phyloP scores from a whole-genome alignment of 306 rosid species.

The Trifolium dubium region DNA sequence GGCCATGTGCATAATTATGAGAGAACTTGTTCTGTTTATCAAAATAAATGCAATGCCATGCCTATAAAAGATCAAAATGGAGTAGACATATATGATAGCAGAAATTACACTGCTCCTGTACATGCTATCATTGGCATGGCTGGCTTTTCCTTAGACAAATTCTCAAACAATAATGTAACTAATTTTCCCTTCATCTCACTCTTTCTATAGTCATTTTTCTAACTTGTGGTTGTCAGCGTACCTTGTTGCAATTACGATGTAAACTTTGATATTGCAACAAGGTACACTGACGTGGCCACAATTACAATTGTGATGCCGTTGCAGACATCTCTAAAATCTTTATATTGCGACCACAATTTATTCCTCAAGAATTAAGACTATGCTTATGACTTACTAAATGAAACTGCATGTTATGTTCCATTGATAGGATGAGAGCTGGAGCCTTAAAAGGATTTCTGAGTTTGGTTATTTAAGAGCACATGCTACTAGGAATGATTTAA shows the following conservation, averaged over 20 bases:
- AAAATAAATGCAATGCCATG: slow-evolving; percentile 55
- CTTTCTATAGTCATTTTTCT: not conserved
- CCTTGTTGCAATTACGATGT: not conserved
- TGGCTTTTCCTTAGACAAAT: slow-evolving; percentile 73
- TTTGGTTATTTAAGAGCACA: slow-evolving; percentile 74
- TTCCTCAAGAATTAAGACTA: not conserved
- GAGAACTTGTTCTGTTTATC: slow-evolving; percentile 72
- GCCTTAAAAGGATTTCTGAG: slow-evolving; percentile 59
- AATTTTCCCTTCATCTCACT: slow-evolving; percentile 30
- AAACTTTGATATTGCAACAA: no score
- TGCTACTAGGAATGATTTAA: slow-evolving; percentile 60
- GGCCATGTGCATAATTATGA: slow-evolving; percentile 93
- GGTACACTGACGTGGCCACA: not conserved
- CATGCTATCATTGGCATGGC: slow-evolving; percentile 90
- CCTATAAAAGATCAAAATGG: slow-evolving; percentile 65
- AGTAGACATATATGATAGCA: slow-evolving; percentile 67
- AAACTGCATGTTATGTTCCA: slow-evolving; percentile 15
- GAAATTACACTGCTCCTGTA: slow-evolving; percentile 78
- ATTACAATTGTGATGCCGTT: not conserved
- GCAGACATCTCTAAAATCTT: not conserved
- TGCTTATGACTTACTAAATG: slow-evolving; percentile 7
- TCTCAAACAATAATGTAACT: slow-evolving; percentile 48
- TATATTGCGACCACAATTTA: not conserved
- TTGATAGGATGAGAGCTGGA: slow-evolving; percentile 62
- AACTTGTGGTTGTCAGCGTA: not conserved